Conservation (phyloP, 495 filamentous ascomycete genomes). For the Barbatosphaeria neglecta region DNA sequence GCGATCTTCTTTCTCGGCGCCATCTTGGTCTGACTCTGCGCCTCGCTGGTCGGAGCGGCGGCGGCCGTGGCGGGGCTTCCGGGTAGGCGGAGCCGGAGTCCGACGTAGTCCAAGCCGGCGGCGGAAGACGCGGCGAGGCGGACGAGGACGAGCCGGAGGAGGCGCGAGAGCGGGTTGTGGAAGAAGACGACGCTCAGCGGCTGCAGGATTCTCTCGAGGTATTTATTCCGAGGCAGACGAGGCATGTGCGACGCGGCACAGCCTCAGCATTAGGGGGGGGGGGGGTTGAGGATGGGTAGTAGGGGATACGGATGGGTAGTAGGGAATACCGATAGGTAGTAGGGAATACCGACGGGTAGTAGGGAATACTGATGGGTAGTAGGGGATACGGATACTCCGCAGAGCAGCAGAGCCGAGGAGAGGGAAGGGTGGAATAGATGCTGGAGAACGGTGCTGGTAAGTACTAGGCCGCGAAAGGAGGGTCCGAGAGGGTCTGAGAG, state of each 20-base stretch:
- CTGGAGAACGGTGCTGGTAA: too few species aligned
- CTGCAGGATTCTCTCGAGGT: not conserved
- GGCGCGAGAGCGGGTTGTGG: not conserved
- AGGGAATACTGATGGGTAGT: too few species aligned
- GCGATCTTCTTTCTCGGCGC: slow-evolving; percentile 66
- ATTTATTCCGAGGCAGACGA: not conserved
- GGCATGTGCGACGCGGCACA: not conserved
- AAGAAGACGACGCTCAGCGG: not conserved
- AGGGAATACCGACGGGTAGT: too few species aligned
- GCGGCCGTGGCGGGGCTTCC: not conserved
- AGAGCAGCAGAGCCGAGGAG: too few species aligned
- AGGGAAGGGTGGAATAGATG: too few species aligned
- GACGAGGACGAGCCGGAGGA: slow-evolving; percentile 9
- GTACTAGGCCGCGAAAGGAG: too few species aligned
- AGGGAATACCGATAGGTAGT: too few species aligned
- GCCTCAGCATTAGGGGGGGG: not conserved
- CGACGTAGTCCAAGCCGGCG: slow-evolving; percentile 2
- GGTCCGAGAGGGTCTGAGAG: too few species aligned
- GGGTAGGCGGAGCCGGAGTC: slow-evolving; percentile 5
- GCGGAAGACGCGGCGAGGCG: too few species aligned
- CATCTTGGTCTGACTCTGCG: slow-evolving; percentile 16
- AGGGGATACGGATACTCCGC: too few species aligned
- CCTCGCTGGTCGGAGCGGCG: not conserved
- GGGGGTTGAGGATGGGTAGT: not conserved
- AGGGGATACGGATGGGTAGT: too few species aligned